phyloP scores from a whole-genome alignment of 768 basidiomycete genomes.

The Phanerochaete carnosa region DNA sequence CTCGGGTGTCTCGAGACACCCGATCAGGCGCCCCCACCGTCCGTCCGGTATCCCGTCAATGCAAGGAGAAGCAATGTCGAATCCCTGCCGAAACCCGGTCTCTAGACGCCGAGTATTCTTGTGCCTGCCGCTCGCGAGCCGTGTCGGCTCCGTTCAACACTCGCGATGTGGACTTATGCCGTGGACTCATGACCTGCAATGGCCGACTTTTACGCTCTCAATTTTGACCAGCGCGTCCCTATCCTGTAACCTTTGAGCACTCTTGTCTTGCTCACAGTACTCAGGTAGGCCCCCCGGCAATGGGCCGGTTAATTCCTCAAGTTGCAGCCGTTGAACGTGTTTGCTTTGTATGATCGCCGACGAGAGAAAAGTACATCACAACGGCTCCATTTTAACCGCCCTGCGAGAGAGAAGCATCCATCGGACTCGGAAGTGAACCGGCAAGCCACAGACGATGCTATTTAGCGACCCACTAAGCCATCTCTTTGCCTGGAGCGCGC shows the following conservation, averaged over 20 bases:
- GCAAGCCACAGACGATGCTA: background rate
- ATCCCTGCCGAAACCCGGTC: background rate
- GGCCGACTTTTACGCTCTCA: too few relatives aligned
- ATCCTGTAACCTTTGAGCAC: too few relatives aligned
- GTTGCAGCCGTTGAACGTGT: too few relatives aligned
- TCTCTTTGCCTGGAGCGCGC: background rate
- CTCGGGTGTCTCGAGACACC: too few relatives aligned
- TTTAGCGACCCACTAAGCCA: background rate
- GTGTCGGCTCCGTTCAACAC: background rate
- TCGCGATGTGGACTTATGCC: background rate
- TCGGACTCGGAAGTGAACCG: constrained; percentile 5
- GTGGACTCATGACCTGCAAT: background rate
- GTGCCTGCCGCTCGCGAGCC: background rate
- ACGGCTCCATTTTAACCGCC: background rate
- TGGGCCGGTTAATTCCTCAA: background rate
- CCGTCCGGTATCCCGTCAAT: too few relatives aligned
- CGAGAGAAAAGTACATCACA: background rate
- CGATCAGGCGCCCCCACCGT: too few relatives aligned
- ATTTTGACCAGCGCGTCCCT: too few relatives aligned
- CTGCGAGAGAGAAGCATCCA: constrained; percentile 1
- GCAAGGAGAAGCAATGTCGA: too few relatives aligned
- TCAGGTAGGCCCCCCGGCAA: too few relatives aligned
- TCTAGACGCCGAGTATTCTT: background rate
- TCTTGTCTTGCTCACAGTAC: too few relatives aligned
- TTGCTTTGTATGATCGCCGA: background rate